phyloP scores from a whole-genome alignment of 345 rosid species.

The Lepidium africanum region DNA sequence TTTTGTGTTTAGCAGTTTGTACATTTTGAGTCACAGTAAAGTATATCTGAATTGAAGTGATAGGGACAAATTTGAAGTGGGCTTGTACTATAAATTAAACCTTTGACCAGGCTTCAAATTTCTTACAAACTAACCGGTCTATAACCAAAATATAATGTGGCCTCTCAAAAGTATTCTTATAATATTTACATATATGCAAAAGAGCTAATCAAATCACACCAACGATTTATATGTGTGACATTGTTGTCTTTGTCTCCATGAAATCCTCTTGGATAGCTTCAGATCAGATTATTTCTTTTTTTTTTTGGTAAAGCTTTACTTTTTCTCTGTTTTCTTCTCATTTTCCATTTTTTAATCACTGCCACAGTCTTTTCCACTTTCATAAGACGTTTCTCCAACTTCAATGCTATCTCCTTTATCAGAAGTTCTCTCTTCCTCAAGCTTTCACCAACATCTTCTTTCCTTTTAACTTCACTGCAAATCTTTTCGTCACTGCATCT shows the following conservation, averaged over 20 bases:
- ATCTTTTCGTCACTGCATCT: not conserved
- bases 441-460: not conserved
- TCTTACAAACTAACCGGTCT: too few relatives aligned
- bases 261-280: not conserved
- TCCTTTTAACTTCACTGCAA: not conserved
- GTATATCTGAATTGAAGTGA: too few relatives aligned
- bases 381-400: not conserved
- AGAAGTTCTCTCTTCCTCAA: not conserved
- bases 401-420: not conserved
- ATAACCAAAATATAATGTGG: too few relatives aligned
- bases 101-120: too few relatives aligned
- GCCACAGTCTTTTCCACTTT: not conserved
- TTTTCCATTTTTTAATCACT: not conserved
- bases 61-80: too few relatives aligned
- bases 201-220: not conserved
- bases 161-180: too few relatives aligned
- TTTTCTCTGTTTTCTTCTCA: not conserved
- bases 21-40: too few relatives aligned
- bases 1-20: too few relatives aligned
- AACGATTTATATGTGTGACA: not conserved
- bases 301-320: not conserved
- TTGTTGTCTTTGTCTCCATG: not conserved
- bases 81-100: too few relatives aligned
- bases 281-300: not conserved
- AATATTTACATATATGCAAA: not conserved